These are phyloP conservation scores for Leishmania braziliensis DNA, from an alignment of 208 protist genomes.

Conservation along the genomic window DNA sequence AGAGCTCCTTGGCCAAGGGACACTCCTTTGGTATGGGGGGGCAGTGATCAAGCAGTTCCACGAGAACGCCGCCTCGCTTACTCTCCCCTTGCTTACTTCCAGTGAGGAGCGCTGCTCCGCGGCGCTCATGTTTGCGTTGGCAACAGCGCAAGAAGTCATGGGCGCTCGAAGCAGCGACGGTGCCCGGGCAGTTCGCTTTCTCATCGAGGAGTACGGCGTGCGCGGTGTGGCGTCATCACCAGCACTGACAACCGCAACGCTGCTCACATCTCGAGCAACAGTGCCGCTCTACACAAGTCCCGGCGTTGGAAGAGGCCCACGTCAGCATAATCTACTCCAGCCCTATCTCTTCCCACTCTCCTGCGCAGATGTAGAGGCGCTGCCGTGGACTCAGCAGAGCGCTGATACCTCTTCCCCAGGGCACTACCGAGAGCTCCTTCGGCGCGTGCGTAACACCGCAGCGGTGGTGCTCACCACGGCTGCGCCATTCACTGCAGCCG, in stretches of 20 bases:
- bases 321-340: neutral
- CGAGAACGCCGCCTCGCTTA: neutral
- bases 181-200: conserved; percentile 3
- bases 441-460: neutral
- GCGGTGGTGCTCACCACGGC: conserved; percentile 1
- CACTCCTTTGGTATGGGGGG: conserved; percentile 21
- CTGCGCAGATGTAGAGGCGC: neutral
- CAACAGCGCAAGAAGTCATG: conserved; percentile 8
- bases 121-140: conserved; percentile 15
- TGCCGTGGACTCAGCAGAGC: neutral
- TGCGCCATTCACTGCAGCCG: neutral
- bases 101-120: conserved; percentile 19
- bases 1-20: conserved; percentile 19
- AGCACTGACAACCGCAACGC: conserved; percentile 6
- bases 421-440: neutral
- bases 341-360: conserved; percentile 6
- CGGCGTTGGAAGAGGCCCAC: neutral
- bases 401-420: neutral
- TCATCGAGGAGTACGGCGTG: conserved; percentile 10
- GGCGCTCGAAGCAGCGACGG: neutral
- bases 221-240: conserved; percentile 3
- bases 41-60: conserved; percentile 21
- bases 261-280: neutral
- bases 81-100: conserved; percentile 5
- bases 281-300: neutral